Evolutionary conservation across 805 yeast species (phyloP).

Genomic region (Suhomyces sp.): DNA sequence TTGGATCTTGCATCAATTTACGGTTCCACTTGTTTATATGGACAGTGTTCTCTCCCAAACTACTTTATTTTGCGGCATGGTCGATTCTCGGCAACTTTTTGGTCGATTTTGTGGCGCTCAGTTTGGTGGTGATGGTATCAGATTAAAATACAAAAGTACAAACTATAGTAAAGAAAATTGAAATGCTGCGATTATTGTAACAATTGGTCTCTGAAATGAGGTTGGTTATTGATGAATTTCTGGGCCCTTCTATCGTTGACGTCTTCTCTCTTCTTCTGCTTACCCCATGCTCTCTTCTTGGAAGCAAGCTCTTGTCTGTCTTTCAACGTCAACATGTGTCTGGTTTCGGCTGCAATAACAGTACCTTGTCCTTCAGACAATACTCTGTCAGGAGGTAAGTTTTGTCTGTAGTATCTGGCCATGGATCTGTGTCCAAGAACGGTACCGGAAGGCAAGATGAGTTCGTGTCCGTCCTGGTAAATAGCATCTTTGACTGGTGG

Average conservation of each 20-base stretch:
- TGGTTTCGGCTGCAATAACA: conserved; percentile 48
- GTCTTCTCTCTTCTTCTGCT: conserved; percentile 49
- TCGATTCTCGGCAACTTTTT: conserved; percentile 44
- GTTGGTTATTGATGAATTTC: conserved; percentile 75
- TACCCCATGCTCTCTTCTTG: conserved; percentile 60
- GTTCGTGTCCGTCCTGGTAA: conserved; percentile 35
- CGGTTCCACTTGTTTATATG: conserved; percentile 90
- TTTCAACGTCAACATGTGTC: conserved; percentile 43
- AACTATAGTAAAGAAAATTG: not conserved
- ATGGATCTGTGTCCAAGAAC: conserved; percentile 43
- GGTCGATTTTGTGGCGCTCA: conserved; percentile 21
- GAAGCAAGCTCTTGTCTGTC: conserved; percentile 40
- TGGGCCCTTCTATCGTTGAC: conserved; percentile 56
- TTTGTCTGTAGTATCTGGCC: conserved; percentile 43
- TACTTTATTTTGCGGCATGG: conserved; percentile 82
- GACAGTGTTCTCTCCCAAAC: conserved; percentile 96
- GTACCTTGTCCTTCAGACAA: conserved; percentile 47
- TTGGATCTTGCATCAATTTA: conserved; percentile 67
- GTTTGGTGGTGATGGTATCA: conserved; percentile 3
- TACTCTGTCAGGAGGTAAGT: conserved; percentile 41
- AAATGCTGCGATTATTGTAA: conserved; percentile 11
- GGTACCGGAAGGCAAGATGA: conserved; percentile 41
- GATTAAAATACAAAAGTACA: not conserved
- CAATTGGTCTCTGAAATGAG: conserved; percentile 52
- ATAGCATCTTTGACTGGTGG: conserved; percentile 26